Base-by-base conservation (phyloP, 2,329 filamentous ascomycete species). In the Podosphaera leucotricha region DNA sequence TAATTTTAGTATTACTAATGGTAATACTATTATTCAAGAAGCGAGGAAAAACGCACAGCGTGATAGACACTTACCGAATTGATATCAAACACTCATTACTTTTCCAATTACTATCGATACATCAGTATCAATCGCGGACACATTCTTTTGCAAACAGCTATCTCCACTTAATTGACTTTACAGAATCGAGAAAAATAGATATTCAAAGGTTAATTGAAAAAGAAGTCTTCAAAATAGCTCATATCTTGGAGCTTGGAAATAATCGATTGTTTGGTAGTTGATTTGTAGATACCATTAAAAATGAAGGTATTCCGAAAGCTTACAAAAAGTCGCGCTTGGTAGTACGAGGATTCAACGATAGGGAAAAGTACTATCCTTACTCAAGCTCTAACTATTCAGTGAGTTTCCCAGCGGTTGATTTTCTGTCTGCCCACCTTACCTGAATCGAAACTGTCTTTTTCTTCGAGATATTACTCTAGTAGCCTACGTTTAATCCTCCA, bases 251-350 rank as follows among this genome's bases (percentile, higher is more conserved):
- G 26, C 3, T 33, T 3, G 15, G 39, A 4, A 36, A 39, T 2
- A 35, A 21, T 1, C 18, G 41, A 22, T 38, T 50, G 10, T 50
- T 48, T 35, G 46, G 45, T 6, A 42, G 19, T 8, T n/a, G 45
- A 16, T 49, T 49, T 39, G 33, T 51, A 15, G 46, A 51, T 33
- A 30, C 46, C 16, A 43, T 51, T 3, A 51, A 51, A 22, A 44
- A 48, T 21, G 20, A 44, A 19, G 24, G 44, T 5, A 49, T 38
- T 10, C 15, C 20, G 0, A 47, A 47, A 20, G 38, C 43, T 15
- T 41, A 40, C 30, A 39, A 44, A 36, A 44, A 44, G 35, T 44
- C 22, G 19, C 21, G 16, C 13, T 13, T 44, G 20, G 43, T 44
- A 15, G 43, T 44, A 13, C 47, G 45, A 38, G 47, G 11, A 2